These are phyloP conservation scores for Candida boidinii DNA, from an alignment of 805 yeast species.

Conservation along the genomic window DNA sequence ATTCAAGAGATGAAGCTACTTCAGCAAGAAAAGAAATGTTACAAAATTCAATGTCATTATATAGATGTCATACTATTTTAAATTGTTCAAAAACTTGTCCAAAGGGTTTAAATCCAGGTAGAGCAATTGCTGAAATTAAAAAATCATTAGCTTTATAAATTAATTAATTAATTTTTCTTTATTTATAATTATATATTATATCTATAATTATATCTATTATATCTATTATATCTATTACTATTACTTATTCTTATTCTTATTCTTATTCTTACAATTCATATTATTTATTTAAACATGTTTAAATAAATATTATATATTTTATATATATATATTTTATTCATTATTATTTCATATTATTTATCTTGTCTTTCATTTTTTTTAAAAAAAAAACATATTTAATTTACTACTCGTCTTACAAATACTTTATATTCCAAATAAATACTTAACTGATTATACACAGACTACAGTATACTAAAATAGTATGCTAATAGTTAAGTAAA, in stretches of 20 bases:
- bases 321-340: too few relatives aligned
- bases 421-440: too few relatives aligned
- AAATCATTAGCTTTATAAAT: constrained; percentile 66
- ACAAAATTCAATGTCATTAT: constrained; percentile 94
- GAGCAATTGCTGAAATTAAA: constrained; percentile 95
- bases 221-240: neutral
- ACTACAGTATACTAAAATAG: too few relatives aligned
- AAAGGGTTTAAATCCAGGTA: constrained; percentile 96
- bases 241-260: neutral
- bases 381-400: too few relatives aligned
- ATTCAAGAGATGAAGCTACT: constrained; percentile 91
- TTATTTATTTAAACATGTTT: neutral
- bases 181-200: neutral
- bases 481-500: too few relatives aligned
- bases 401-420: too few relatives aligned
- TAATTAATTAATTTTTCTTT: neutral
- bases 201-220: neutral
- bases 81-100: constrained; percentile 98
- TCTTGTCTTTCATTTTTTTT: constrained; percentile 2
- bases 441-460: too few relatives aligned
- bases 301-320: too few relatives aligned
- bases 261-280: neutral
- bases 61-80: constrained; percentile 99
- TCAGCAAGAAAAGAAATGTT: constrained; percentile 75
- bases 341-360: constrained; percentile 1